Evolutionary conservation across 2,329 filamentous ascomycete genomes (phyloP).

Genomic region (Alternaria postmessia): DNA sequence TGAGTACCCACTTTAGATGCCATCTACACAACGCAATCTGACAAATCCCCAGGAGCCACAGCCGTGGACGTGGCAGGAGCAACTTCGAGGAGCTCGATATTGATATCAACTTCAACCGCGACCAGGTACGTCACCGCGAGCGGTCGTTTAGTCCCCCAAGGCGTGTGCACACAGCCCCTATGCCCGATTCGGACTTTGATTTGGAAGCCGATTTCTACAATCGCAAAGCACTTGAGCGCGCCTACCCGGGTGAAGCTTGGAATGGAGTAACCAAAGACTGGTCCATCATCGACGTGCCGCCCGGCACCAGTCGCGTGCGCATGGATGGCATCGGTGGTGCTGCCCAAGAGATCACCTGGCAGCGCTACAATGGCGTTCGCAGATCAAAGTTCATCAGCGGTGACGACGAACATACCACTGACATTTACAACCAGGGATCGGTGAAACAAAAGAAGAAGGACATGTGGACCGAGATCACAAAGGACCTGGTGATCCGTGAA

Average conservation of each 20-base stretch:
- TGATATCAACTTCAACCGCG: slow-evolving; percentile 69
- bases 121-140: slow-evolving; percentile 51
- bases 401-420: slow-evolving; percentile 61
- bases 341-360: slow-evolving; percentile 79
- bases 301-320: slow-evolving; percentile 80
- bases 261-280: slow-evolving; percentile 79
- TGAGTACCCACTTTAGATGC: slow-evolving; percentile 39
- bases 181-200: slow-evolving; percentile 57
- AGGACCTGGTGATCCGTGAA: slow-evolving; percentile 85
- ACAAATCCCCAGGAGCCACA: slow-evolving; percentile 36
- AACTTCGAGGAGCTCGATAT: slow-evolving; percentile 69
- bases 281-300: slow-evolving; percentile 84
- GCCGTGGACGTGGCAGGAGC: slow-evolving; percentile 55
- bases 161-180: slow-evolving; percentile 47
- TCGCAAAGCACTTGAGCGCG: slow-evolving; percentile 73
- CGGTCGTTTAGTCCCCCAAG: slow-evolving; percentile 56
- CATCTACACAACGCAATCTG: slow-evolving; percentile 4
- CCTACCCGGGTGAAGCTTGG: slow-evolving; percentile 75
- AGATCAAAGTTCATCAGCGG: slow-evolving; percentile 77
- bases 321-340: slow-evolving; percentile 82
- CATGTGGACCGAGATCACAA: slow-evolving; percentile 97
- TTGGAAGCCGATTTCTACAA: slow-evolving; percentile 69
- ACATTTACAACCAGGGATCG: slow-evolving; percentile 49
- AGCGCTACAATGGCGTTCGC: slow-evolving; percentile 70
- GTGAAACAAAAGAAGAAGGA: slow-evolving; percentile 52